Evolutionary conservation across 768 basidiomycete genomes (phyloP), one percentile per base, ranked within the genome.

Genomic region (Porpolomopsis calyptriformis): DNA sequence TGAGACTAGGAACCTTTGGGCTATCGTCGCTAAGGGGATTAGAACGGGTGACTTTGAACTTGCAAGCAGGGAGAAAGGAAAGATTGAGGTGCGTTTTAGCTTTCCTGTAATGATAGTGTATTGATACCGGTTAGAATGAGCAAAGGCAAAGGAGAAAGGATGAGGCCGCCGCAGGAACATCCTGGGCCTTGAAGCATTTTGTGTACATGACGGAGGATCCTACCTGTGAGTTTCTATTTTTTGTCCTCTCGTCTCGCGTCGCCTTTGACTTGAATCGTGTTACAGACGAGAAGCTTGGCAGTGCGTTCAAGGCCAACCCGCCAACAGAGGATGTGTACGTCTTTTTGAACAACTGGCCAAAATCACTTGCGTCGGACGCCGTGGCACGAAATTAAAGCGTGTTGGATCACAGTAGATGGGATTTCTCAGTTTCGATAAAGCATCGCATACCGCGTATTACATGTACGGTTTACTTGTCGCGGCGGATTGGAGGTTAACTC

Each of bases 1-100:
- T 70, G 94, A 99, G 71, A 91, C 82, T 48, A 71, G 94, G 54
- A 72, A 72, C 55, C 67, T 96, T 49, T 98, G 94, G 94, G 63
- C 68, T 51, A 70, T 74, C 39, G 94, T 97, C 19, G 82, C 92
- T 18, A 85, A 85, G 60, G 94, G 94, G 11, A 98, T 98, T 49
- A 67, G 84, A 46, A 84, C 82, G 48, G 86, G 88, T 11, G 89
- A 97, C 57, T 98, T 91, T 59, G 94, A 99, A 43, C 65, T 71
- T n/a, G 94, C 94, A 3, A 83, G 83, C 49, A 69, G 64, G 53
- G 94, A 92, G 60, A 97, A 99, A 78, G 74, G 72, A 39, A 74
- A 80, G 63, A 91, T 98, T 39, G 94, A 98, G 84, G 90, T 85
- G 48, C 18, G 64, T 62, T 27, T 19, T 20, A 33, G 42, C n/a